A percentile compares a stretch with the other conserved stretches of the same genome.
Conservation (phyloP, 2,329 filamentous ascomycete genomes). For the Ascosphaera aggregata region DNA sequence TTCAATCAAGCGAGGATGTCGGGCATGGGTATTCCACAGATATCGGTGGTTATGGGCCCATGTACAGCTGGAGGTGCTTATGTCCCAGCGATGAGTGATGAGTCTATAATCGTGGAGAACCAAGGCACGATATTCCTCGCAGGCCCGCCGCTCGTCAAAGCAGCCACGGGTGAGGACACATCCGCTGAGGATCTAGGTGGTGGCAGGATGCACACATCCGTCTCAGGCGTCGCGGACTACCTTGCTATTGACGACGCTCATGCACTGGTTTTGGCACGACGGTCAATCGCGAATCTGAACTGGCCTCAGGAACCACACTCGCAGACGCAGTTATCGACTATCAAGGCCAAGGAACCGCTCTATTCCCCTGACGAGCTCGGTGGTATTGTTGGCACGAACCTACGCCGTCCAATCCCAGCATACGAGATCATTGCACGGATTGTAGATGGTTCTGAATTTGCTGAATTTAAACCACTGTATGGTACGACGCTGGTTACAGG, state of each 20-base stretch:
- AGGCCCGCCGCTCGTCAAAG: constrained; percentile 83
- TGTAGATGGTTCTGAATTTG: constrained; percentile 72
- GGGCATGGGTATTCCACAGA: constrained; percentile 66
- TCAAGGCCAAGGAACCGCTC: constrained; percentile 45
- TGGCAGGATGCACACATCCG: constrained; percentile 67
- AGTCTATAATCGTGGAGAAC: constrained; percentile 85
- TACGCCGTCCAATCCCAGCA: constrained; percentile 63
- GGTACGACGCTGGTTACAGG: constrained; percentile 77
- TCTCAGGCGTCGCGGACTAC: constrained; percentile 88
- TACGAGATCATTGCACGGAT: constrained; percentile 84
- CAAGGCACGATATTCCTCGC: constrained; percentile 97
- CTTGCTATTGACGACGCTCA: constrained; percentile 87
- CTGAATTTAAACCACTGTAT: constrained; percentile 87
- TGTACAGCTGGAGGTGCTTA: constrained; percentile 94
- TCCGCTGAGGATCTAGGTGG: constrained; percentile 79
- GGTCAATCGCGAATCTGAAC: constrained; percentile 74
- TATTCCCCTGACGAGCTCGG: constrained; percentile 59
- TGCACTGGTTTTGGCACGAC: constrained; percentile 60
- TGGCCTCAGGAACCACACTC: constrained; percentile 36
- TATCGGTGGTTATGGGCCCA: constrained; percentile 89
- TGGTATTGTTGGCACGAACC: constrained; percentile 75
- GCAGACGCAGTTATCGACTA: constrained; percentile 11
- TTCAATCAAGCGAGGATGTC: constrained; percentile 96
- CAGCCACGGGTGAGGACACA: constrained; percentile 81
- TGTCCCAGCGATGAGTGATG: constrained; percentile 91